Base-by-base conservation (phyloP, 176 grass and related monocot genomes). In the Paspalum notatum region DNA sequence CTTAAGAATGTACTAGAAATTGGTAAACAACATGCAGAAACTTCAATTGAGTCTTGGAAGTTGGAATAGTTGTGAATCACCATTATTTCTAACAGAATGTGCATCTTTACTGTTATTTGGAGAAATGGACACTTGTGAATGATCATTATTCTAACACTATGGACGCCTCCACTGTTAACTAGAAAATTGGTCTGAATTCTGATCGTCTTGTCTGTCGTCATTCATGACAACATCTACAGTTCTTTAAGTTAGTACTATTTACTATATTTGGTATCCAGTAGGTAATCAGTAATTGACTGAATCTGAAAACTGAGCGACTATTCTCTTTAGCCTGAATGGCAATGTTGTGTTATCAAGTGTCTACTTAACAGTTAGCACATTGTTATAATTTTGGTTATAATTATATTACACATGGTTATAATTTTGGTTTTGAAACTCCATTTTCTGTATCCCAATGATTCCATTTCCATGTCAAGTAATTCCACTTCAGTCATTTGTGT, bases 291-390 rank as follows among this genome's bases (percentile, higher is more conserved):
- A 58, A 58, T 12, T 13, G 12, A 26, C 16, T n/a, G 4, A 14
- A 78, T 42, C 14, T 56, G 38, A 41, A 42, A 71, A 32, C 37
- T 71, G 21, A 24, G 56, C 0, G 8, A 4, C 24, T 58, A 24
- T 58, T 9, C 44, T 74, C 68, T 86, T 70, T 24, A 63, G 18
- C 18, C 25, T 66, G 18, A 80, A 18, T 40, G 15, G 9, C 24
- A 27, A 49, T 27, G 42, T 77, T 38, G 41, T 24, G 49, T 39
- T 24, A 54, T 66, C 7, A 39, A 22, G 22, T 22, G 17, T 15
- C 7, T 62, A 8, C 9, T 14, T n/a, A 63, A 45, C 9, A 8
- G 5, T 14, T n/a, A 63, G 32, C 9, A 17, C 44, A 17, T 52
- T 79, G 32, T 26, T 44, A 5, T 44, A 5, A 55, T 7, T 0